Base-by-base conservation (phyloP, 169 alveolate species). In the Plasmodium blacklocki region DNA sequence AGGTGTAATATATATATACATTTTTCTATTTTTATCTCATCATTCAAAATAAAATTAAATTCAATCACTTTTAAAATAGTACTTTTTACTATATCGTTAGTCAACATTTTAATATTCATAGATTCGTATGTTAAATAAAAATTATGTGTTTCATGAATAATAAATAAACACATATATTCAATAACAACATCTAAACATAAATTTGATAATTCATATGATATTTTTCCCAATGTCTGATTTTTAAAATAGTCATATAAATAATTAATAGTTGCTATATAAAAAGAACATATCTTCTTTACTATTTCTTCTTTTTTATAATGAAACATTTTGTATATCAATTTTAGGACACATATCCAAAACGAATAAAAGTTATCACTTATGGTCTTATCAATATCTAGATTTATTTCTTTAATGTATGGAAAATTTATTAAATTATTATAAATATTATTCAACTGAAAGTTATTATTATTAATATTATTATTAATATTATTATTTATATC, bases 121-220 rank as follows among this genome's bases (percentile, higher is more conserved):
- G 91, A 9, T 54, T 83, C 83, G 43, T 29, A 83, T 4, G 91
- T 83, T 43, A 83, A 68, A 72, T 83, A 83, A 67, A 14, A 67
- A 56, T 21, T 18, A 62, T 68, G 73, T 26, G 26, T 68, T 72
- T 83, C 91, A 29, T 68, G 62, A 7, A 68, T 72, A 49, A 56
- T 52, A 62, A 83, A 83, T n/a, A 83, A 62, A 47, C 91, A 83
- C 18, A 83, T 29, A 29, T 83, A 83, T 68, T 83, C 91, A 71
- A 83, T 67, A 3, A 83, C 19, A 26, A 83, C 60, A 68, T 83
- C 91, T 54, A 83, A 83, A 14, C 91, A 83, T 1, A 50, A 43
- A 50, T 72, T 68, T 43, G 59, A 68, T 60, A 83, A 14, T 52
- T 83, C 83, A 50, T 21, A 73, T 12, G 19, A 7, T 47, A 9